Base-by-base conservation (phyloP, 257 asterid species). In the Lycium ferocissimum region DNA sequence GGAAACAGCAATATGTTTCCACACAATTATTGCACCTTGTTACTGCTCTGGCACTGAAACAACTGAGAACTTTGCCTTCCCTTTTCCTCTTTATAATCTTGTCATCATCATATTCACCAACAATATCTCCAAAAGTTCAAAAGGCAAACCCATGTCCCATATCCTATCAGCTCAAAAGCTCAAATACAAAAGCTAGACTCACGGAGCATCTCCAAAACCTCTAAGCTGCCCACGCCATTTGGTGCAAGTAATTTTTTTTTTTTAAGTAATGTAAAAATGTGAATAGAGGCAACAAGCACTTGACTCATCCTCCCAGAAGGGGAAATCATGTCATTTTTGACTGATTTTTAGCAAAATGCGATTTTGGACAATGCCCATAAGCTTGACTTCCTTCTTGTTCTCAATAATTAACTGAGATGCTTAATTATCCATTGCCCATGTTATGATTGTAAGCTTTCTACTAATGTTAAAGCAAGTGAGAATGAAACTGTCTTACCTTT, bases 21-120 rank as follows among this genome's bases (percentile, higher is more conserved):
- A 78, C 49, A 9, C 82, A 78, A 78, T 26, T 53, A 33, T 53
- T 14, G 63, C 63, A 78, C 82, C 45, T 53, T 51, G 82, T 54
- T 53, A 51, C 82, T 78, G 65, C 82, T 14, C 47, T 78, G 62
- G 51, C 65, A 53, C 26, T 26, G 72, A 65, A 11, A 65, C 26
- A 65, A 11, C 40, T 66, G 26, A 26, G 82, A 78, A 78, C 47
- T 78, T 78, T 78, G 45, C 81, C 45, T 47, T 51, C 5, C 22
- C 22, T 22, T 76, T 49, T 76, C 63, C 81, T 49, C 81, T 75
- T 7, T 75, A 76, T 76, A 4, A 49, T 76, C 81, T 49, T 76
- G 81, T 22, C 47, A 4, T 76, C 40, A 76, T 37, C 12, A 67
- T 51, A 76, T 76, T 76, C 81, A 75, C 58, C 22, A 51, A 76